phyloP scores from a whole-genome alignment of 2,329 filamentous ascomycete genomes.

The Nemania serpens region DNA sequence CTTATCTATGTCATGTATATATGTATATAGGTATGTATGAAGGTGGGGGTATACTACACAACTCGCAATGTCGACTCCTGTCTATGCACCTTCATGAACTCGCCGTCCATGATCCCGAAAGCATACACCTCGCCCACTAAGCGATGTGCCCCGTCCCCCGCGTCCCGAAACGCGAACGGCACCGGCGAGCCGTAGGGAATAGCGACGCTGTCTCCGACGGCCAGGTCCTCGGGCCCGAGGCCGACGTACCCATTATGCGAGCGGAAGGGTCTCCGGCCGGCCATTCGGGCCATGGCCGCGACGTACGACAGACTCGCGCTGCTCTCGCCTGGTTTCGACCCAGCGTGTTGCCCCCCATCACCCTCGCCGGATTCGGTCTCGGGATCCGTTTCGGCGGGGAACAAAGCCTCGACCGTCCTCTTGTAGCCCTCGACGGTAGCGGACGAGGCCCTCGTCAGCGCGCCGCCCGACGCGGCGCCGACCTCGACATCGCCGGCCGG shows the following conservation, averaged over 20 bases:
- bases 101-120: conserved; percentile 34
- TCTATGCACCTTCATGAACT: conserved; percentile 34
- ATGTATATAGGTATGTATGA: no score
- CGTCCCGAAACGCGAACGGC: conserved; percentile 27
- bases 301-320: conserved; percentile 14
- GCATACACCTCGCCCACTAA: conserved; percentile 29
- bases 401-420: conserved; percentile 18
- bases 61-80: conserved; percentile 28
- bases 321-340: not conserved
- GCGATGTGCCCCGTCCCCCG: not conserved
- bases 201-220: conserved; percentile 18
- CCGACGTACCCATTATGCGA: conserved; percentile 29
- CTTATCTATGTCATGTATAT: no score
- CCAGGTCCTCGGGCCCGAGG: conserved; percentile 24
- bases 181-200: conserved; percentile 32
- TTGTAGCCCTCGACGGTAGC: conserved; percentile 24
- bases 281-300: conserved; percentile 22
- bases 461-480: not conserved
- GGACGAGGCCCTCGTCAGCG: conserved; percentile 13
- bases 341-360: not conserved
- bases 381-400: not conserved
- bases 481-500: conserved; percentile 27
- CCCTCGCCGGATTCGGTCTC: not conserved
- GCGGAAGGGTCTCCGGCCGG: conserved; percentile 26
- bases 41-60: no score